Evolutionary conservation across 2,329 filamentous ascomycete genomes (phyloP).

Genomic region (Venturia nashicola): DNA sequence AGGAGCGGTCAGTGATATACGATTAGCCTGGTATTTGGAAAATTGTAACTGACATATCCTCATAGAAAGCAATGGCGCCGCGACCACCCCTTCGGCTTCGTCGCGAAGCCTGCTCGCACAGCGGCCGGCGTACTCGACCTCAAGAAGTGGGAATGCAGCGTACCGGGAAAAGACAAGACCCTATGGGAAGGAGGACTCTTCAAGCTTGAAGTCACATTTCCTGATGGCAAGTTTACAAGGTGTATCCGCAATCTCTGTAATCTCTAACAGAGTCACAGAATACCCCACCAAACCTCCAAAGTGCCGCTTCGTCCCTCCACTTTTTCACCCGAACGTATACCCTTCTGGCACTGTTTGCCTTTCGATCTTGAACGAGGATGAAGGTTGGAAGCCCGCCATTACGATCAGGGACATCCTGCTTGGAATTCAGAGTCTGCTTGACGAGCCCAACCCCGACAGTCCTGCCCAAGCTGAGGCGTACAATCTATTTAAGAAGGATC

Average conservation of each 20-base stretch:
- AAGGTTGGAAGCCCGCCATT: constrained; percentile 96
- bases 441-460: constrained; percentile 94
- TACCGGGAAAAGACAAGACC: constrained; percentile 92
- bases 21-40: not conserved
- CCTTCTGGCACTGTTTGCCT: constrained; percentile 95
- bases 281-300: constrained; percentile 98
- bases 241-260: not conserved
- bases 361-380: constrained; percentile 94
- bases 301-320: constrained; percentile 91
- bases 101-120: constrained; percentile 74
- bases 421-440: constrained; percentile 87
- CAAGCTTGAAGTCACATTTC: constrained; percentile 85
- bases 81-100: constrained; percentile 97
- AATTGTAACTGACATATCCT: constrained; percentile 8
- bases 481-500: constrained; percentile 89
- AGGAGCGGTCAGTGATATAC: constrained; percentile 57
- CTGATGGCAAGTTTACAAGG: constrained; percentile 56
- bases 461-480: constrained; percentile 96
- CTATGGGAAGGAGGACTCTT: constrained; percentile 97
- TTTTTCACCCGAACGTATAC: constrained; percentile 98
- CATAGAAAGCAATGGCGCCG: constrained; percentile 87
- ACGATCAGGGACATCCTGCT: constrained; percentile 96
- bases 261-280: constrained; percentile 40
- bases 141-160: constrained; percentile 92
- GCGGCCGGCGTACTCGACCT: constrained; percentile 67